These are phyloP conservation scores for Angomonas deanei DNA, from an alignment of 208 protist species.

Conservation along the genomic window DNA sequence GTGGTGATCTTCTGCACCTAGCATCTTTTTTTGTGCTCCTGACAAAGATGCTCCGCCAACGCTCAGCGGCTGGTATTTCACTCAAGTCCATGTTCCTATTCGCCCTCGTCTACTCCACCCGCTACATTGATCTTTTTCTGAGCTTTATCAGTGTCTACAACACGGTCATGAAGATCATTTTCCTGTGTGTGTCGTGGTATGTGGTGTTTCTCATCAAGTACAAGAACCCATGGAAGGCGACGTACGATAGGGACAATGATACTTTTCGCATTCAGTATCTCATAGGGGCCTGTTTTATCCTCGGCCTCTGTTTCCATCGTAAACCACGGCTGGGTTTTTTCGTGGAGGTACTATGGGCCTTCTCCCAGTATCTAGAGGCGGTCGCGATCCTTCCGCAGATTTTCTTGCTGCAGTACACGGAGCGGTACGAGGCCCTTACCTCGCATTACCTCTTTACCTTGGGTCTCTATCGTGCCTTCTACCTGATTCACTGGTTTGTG, in stretches of 20 bases:
- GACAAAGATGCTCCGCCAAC: constrained; percentile 88
- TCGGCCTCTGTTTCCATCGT: constrained; percentile 71
- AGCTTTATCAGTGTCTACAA: constrained; percentile 87
- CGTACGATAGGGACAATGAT: constrained; percentile 88
- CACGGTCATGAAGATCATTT: constrained; percentile 94
- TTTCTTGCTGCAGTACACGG: constrained; percentile 92
- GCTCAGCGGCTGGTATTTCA: constrained; percentile 88
- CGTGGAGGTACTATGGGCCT: constrained; percentile 91
- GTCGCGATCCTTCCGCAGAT: constrained; percentile 96
- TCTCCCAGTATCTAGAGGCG: constrained; percentile 95
- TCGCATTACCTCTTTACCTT: constrained; percentile 94
- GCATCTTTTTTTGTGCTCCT: constrained; percentile 90
- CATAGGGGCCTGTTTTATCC: constrained; percentile 66
- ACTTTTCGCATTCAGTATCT: constrained; percentile 89
- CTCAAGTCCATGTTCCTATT: constrained; percentile 94
- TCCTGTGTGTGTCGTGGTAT: constrained; percentile 73
- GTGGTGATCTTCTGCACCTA: constrained; percentile 93
- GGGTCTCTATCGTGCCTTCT: constrained; percentile 92
- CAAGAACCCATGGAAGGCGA: constrained; percentile 87
- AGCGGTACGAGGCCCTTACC: constrained; percentile 91
- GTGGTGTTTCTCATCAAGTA: constrained; percentile 93
- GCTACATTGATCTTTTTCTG: constrained; percentile 93
- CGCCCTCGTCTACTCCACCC: constrained; percentile 86
- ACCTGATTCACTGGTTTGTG: constrained; percentile 94
- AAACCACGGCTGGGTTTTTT: constrained; percentile 22